Evolutionary conservation across 805 yeast genomes (phyloP).

Genomic region (Nakazawaea holstii): DNA sequence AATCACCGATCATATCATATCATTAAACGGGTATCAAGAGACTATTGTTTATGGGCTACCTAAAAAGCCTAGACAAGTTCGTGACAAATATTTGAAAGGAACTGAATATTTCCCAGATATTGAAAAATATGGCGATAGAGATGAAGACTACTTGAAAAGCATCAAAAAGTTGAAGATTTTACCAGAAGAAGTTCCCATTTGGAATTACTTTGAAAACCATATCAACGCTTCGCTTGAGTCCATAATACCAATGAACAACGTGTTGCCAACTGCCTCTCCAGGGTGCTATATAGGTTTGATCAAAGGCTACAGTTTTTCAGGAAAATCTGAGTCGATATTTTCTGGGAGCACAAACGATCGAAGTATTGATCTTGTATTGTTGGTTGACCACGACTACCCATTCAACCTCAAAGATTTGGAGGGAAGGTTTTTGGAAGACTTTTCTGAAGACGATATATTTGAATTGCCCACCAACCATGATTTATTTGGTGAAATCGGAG

Average conservation of each 20-base stretch:
- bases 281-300: slow-evolving; percentile 8
- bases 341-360: slow-evolving; percentile 6
- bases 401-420: background rate
- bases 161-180: slow-evolving; percentile 1
- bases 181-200: slow-evolving; percentile 4
- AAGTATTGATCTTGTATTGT: slow-evolving; percentile 8
- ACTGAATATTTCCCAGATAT: background rate
- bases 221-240: slow-evolving; percentile 3
- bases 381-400: slow-evolving; percentile 4
- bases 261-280: slow-evolving; percentile 7
- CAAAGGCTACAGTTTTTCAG: slow-evolving; percentile 4
- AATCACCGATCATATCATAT: slow-evolving; percentile 5
- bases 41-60: slow-evolving; percentile 10
- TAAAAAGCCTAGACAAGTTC: background rate
- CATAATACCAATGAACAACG: slow-evolving; percentile 3
- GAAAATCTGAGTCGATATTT: slow-evolving; percentile 2
- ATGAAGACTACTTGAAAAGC: background rate
- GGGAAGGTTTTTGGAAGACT: slow-evolving; percentile 8
- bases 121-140: background rate
- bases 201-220: slow-evolving; percentile 9
- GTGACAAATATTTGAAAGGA: no score
- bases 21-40: slow-evolving; percentile 8
- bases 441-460: background rate
- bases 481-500: slow-evolving; percentile 15
- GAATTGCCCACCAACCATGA: slow-evolving; percentile 15